Evolutionary conservation across 768 basidiomycete genomes (phyloP).

Genomic region (Leccinum rimulosum): DNA sequence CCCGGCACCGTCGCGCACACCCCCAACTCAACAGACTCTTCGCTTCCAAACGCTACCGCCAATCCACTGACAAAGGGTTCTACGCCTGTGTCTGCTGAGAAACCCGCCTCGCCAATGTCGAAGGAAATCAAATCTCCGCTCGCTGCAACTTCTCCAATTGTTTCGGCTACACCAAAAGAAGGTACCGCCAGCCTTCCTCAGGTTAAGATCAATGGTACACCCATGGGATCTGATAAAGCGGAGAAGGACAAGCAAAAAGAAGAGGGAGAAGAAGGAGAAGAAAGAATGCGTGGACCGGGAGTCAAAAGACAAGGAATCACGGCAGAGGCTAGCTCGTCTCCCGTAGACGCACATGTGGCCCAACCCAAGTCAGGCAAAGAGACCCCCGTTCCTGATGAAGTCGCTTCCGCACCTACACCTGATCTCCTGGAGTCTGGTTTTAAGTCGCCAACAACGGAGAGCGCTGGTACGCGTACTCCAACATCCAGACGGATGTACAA

Average conservation of each 20-base stretch:
- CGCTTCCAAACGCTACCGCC: slow-evolving; percentile 42
- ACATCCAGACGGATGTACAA: slow-evolving; percentile 59
- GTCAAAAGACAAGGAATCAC: slow-evolving; percentile 37
- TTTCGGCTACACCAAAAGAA: slow-evolving; percentile 32
- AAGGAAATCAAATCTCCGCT: slow-evolving; percentile 35
- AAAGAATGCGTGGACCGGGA: slow-evolving; percentile 50
- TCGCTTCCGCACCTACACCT: slow-evolving; percentile 23
- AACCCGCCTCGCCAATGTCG: slow-evolving; percentile 32
- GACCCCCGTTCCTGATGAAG: slow-evolving; percentile 33
- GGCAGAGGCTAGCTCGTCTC: slow-evolving; percentile 28
- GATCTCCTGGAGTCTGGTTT: slow-evolving; percentile 33
- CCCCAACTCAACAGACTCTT: slow-evolving; percentile 53
- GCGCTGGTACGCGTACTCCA: slow-evolving; percentile 68
- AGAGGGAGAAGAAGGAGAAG: slow-evolving; percentile 61
- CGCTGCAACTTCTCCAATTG: slow-evolving; percentile 35
- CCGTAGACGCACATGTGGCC: slow-evolving; percentile 20
- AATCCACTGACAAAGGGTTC: slow-evolving; percentile 34
- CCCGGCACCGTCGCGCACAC: slow-evolving; percentile 52
- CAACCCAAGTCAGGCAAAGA: slow-evolving; percentile 40
- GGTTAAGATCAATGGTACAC: slow-evolving; percentile 32
- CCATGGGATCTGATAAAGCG: slow-evolving; percentile 44
- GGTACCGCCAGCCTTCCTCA: slow-evolving; percentile 35
- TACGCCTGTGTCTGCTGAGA: slow-evolving; percentile 35
- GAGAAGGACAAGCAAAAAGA: slow-evolving; percentile 57
- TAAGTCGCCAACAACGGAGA: slow-evolving; percentile 59